phyloP scores from a whole-genome alignment of 352 stramenopile genomes.

The Globisporangium carolinianum region DNA sequence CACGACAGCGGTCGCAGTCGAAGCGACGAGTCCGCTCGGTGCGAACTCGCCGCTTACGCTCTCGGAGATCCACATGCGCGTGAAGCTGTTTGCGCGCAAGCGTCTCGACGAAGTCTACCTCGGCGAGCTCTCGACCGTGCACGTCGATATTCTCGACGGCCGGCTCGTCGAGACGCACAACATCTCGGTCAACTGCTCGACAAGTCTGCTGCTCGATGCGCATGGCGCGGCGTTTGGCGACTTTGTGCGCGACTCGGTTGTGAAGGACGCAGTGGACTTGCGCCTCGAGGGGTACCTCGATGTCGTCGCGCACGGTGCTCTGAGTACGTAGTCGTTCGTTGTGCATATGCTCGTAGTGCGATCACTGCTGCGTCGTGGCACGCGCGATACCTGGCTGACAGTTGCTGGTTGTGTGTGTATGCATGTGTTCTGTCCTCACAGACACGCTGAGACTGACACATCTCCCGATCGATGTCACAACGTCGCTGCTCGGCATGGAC shows the following conservation, averaged over 20 bases:
- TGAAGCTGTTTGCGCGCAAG: slow-evolving; percentile 33
- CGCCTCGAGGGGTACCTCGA: slow-evolving; percentile 45
- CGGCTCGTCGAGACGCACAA: slow-evolving; percentile 54
- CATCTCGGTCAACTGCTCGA: slow-evolving; percentile 60
- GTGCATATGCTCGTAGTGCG: not conserved
- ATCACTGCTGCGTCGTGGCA: not conserved
- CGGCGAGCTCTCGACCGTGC: slow-evolving; percentile 39
- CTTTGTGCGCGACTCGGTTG: slow-evolving; percentile 63
- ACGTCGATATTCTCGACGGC: slow-evolving; percentile 50
- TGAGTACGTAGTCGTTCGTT: slow-evolving; percentile 29
- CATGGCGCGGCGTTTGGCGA: slow-evolving; percentile 43
- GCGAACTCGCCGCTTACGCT: slow-evolving; percentile 50
- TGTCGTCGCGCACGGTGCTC: slow-evolving; percentile 52
- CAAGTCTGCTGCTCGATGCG: slow-evolving; percentile 33
- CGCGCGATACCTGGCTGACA: not conserved
- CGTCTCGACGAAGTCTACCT: slow-evolving; percentile 24
- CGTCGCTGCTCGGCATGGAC: slow-evolving; percentile 49
- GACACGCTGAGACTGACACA: slow-evolving; percentile 39
- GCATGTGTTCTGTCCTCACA: slow-evolving; percentile 12
- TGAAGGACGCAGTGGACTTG: slow-evolving; percentile 37
- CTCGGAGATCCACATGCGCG: slow-evolving; percentile 47
- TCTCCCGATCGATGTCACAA: slow-evolving; percentile 39
- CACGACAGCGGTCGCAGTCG: slow-evolving; percentile 49
- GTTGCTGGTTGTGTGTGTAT: slow-evolving; percentile 1
- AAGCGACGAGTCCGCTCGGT: slow-evolving; percentile 59